phyloP scores from a whole-genome alignment of 768 basidiomycete species.

The Boletellus emodensis region DNA sequence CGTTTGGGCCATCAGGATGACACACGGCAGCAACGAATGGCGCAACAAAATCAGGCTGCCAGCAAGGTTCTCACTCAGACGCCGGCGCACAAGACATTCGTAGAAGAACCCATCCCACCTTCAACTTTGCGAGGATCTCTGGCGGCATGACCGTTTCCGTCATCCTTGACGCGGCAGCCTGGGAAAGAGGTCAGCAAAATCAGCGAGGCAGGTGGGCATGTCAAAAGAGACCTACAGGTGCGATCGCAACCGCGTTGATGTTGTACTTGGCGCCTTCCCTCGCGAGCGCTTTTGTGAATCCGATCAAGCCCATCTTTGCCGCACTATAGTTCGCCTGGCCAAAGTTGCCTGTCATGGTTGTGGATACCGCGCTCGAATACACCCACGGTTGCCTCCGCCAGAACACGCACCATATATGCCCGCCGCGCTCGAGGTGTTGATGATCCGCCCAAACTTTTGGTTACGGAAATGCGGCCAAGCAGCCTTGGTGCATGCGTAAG shows the following conservation, averaged over 20 bases:
- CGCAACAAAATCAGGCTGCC: conserved; percentile 80
- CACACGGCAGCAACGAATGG: conserved; percentile 87
- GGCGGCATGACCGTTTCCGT: conserved; percentile 93
- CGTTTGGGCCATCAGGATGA: conserved; percentile 79
- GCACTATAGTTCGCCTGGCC: conserved; percentile 98
- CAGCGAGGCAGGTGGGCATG: neutral
- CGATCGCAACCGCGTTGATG: conserved; percentile 83
- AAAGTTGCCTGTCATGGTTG: conserved; percentile 92
- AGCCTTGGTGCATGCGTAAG: conserved; percentile 89
- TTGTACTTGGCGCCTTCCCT: conserved; percentile 89
- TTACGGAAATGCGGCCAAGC: conserved; percentile 95
- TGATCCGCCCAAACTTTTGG: conserved; percentile 89
- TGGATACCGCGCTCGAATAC: neutral
- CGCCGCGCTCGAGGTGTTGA: conserved; percentile 94
- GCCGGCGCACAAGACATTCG: neutral
- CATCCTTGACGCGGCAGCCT: conserved; percentile 97
- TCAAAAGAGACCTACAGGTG: conserved; percentile 62
- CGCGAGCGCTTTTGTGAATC: conserved; percentile 90
- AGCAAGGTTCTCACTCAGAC: neutral
- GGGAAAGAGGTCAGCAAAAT: neutral
- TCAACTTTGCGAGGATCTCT: conserved; percentile 86
- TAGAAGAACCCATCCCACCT: conserved; percentile 41
- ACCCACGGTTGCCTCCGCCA: neutral
- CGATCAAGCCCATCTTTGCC: conserved; percentile 94
- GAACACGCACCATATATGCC: conserved; percentile 74